These are phyloP conservation scores for Colletotrichum theobromicola DNA, from an alignment of 2,329 filamentous ascomycete species.

Conservation along the genomic window DNA sequence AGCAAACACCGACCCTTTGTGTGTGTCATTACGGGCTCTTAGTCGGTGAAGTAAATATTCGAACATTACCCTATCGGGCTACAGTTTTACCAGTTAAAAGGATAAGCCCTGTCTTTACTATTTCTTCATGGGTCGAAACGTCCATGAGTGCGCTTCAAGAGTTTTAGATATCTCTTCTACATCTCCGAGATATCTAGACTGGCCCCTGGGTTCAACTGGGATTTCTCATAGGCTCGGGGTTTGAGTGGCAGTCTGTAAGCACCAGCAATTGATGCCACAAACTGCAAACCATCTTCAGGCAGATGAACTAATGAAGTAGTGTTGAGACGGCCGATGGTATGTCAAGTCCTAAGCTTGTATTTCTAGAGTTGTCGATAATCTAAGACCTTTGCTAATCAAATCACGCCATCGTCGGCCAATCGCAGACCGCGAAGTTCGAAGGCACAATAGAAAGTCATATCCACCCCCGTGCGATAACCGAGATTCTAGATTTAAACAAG, in stretches of 20 bases:
- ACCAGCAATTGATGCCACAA: not conserved
- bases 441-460: not conserved
- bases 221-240: no score
- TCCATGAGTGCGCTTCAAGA: no score
- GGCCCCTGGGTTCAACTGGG: no score
- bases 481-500: fast-evolving
- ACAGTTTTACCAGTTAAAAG: not conserved
- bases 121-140: not conserved
- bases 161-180: no score
- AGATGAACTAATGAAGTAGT: not conserved
- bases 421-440: fast-evolving
- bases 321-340: not conserved
- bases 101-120: fast-evolving
- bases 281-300: not conserved
- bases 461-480: not conserved
- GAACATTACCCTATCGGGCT: not conserved
- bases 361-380: not conserved
- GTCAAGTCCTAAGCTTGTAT: fast-evolving
- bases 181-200: no score
- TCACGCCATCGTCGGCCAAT: not conserved
- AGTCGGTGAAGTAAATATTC: not conserved
- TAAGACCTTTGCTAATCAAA: not conserved
- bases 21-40: fast-evolving
- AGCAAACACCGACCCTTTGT: not conserved
- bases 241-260: not conserved